Conservation (phyloP, 257 asterid genomes). For the Solanum bulbocastanum region DNA sequence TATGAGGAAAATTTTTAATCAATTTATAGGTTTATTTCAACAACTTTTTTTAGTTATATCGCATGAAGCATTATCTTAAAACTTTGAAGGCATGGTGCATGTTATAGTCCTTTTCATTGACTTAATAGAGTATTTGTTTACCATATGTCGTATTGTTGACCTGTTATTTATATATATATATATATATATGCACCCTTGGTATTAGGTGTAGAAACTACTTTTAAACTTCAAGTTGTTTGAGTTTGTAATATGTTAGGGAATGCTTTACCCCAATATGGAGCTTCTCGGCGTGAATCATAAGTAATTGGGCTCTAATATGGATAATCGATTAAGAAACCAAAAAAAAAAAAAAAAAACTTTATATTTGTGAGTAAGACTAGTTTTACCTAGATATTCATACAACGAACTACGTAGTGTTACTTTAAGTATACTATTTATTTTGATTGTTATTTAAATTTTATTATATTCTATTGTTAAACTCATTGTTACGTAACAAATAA, state of each 20-base stretch:
- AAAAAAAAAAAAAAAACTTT: too few species aligned
- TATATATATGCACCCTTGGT: background rate
- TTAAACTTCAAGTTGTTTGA: background rate
- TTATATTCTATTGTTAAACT: too few species aligned
- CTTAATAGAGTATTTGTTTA: background rate
- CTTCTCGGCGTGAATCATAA: rapidly evolving
- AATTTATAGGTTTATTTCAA: background rate
- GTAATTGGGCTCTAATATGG: too few species aligned
- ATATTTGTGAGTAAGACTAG: too few species aligned
- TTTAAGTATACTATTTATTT: too few species aligned
- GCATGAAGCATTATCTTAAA: background rate
- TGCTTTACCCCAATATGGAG: rapidly evolving
- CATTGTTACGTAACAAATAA: too few species aligned
- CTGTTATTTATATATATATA: background rate
- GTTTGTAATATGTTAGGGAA: background rate
- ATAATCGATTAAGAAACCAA: too few species aligned
- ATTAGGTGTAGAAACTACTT: too few species aligned
- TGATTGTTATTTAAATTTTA: too few species aligned
- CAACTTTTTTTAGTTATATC: background rate
- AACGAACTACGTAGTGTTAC: too few species aligned
- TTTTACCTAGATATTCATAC: too few species aligned
- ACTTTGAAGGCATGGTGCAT: background rate
- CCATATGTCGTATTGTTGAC: background rate
- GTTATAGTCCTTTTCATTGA: background rate
- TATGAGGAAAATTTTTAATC: background rate